A percentile compares a stretch with the other conserved stretches of the same genome.
These are phyloP conservation scores for Stagonosporopsis vannaccii DNA, from an alignment of 2,329 filamentous ascomycete species.

Conservation along the genomic window DNA sequence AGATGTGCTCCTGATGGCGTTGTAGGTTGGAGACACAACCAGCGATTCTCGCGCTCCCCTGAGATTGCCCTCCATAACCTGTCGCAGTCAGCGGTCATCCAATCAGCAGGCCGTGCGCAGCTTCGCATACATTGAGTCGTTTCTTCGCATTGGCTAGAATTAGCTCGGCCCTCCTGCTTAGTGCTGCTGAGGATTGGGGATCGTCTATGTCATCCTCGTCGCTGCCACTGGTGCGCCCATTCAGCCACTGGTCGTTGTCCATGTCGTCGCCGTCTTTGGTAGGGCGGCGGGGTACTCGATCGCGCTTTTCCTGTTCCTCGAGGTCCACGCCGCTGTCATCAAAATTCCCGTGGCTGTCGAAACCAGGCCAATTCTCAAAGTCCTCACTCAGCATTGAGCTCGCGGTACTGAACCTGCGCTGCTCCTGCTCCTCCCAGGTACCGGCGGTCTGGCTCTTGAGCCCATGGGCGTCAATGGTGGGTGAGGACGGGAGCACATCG, in stretches of 20 bases:
- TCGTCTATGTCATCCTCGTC: constrained; percentile 59
- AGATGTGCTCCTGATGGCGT: constrained; percentile 45
- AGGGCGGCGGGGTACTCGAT: constrained; percentile 37
- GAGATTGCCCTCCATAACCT: constrained; percentile 95
- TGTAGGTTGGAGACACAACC: constrained; percentile 60
- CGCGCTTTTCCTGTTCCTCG: constrained; percentile 43
- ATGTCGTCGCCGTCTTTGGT: constrained; percentile 48
- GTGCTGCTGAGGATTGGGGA: constrained; percentile 69
- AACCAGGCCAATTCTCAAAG: constrained; percentile 52
- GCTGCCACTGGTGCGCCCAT: constrained; percentile 51
- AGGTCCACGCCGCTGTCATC: constrained; percentile 47
- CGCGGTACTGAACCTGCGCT: constrained; percentile 41
- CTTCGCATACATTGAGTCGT: constrained; percentile 75
- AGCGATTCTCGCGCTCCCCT: constrained; percentile 77
- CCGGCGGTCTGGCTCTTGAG: constrained; percentile 22
- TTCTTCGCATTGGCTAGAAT: constrained; percentile 94
- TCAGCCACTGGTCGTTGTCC: constrained; percentile 45
- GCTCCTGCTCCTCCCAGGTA: constrained; percentile 30
- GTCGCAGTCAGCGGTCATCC: constrained; percentile 35
- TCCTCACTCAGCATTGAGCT: constrained; percentile 56
- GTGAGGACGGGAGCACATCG: constrained; percentile 45
- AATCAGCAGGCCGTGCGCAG: constrained; percentile 1
- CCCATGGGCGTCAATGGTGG: constrained; percentile 37
- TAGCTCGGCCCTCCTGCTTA: constrained; percentile 76
- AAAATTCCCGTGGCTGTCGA: constrained; percentile 39